Evolutionary conservation across 352 stramenopile genomes (phyloP).

Genomic region (Phytophthora sojae): DNA sequence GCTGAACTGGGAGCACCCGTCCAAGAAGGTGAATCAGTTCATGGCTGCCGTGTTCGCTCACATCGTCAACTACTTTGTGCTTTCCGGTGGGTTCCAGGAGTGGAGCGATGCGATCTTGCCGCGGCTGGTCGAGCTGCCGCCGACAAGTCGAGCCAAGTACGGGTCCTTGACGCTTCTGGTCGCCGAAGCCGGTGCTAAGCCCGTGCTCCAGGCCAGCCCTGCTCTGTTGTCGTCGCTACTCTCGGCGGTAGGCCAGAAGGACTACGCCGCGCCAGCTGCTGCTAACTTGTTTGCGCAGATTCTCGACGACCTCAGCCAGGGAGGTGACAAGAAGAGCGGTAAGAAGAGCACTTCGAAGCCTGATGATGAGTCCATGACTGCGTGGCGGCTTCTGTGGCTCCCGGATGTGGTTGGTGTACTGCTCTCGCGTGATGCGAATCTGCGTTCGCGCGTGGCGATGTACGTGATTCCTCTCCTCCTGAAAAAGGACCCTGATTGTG

Average conservation of each 20-base stretch:
- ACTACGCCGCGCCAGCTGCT: constrained; percentile 70
- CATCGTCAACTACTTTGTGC: constrained; percentile 69
- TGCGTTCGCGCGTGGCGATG: constrained; percentile 73
- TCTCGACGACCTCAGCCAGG: constrained; percentile 52
- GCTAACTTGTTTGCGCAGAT: constrained; percentile 78
- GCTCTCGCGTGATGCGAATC: constrained; percentile 54
- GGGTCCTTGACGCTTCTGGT: constrained; percentile 69
- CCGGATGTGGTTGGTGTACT: constrained; percentile 62
- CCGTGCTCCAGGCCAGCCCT: constrained; percentile 56
- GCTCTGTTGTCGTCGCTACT: constrained; percentile 66
- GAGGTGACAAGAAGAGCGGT: constrained; percentile 17
- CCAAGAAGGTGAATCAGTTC: constrained; percentile 89
- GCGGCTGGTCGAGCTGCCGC: constrained; percentile 63
- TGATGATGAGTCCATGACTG: constrained; percentile 30
- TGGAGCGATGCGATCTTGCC: constrained; percentile 61
- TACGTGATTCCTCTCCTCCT: constrained; percentile 80
- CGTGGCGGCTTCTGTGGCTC: constrained; percentile 65
- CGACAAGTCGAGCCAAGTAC: constrained; percentile 77
- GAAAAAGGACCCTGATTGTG: constrained; percentile 70
- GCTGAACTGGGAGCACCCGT: constrained; percentile 87
- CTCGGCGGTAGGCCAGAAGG: constrained; percentile 69
- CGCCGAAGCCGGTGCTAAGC: constrained; percentile 46
- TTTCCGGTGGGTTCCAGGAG: constrained; percentile 43
- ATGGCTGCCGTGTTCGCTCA: constrained; percentile 85
- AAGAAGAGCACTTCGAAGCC: constrained; percentile 21